Conservation (phyloP, 768 basidiomycete genomes). For the Boletus subparvulus region DNA sequence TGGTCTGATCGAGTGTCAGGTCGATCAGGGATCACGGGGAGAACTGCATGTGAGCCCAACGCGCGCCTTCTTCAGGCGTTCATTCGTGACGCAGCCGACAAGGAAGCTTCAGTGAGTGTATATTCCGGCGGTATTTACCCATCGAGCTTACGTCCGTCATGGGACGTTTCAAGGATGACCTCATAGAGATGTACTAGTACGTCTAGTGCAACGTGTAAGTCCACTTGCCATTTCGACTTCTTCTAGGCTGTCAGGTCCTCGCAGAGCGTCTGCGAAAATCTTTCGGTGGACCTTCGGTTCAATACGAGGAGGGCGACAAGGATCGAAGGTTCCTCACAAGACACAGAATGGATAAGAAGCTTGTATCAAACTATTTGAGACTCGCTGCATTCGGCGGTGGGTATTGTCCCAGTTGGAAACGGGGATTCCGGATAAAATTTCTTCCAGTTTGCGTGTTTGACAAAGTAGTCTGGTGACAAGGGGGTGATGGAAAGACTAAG, state of each 20-base stretch:
- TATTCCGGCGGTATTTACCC: no score
- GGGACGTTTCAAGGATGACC: background rate
- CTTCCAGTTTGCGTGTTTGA: background rate
- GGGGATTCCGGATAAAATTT: background rate
- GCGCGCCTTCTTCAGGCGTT: background rate
- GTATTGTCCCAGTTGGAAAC: background rate
- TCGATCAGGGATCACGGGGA: no score
- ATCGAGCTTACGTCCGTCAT: no score
- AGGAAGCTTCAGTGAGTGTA: no score
- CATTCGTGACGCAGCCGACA: no score
- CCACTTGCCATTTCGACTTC: background rate
- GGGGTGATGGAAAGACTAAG: no score
- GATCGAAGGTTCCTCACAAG: background rate
- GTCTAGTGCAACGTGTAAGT: background rate
- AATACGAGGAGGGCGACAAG: background rate
- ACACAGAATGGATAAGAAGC: background rate
- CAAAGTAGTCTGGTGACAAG: background rate
- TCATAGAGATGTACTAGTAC: background rate
- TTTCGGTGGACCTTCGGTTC: no score
- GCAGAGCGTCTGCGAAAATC: background rate
- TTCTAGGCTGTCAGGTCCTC: background rate
- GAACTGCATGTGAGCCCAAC: background rate
- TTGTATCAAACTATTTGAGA: background rate
- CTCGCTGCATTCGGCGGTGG: no score
- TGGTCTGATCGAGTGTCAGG: no score